Evolutionary conservation across 2,329 filamentous ascomycete genomes (phyloP).

Genomic region (Chaetomium strumarium): DNA sequence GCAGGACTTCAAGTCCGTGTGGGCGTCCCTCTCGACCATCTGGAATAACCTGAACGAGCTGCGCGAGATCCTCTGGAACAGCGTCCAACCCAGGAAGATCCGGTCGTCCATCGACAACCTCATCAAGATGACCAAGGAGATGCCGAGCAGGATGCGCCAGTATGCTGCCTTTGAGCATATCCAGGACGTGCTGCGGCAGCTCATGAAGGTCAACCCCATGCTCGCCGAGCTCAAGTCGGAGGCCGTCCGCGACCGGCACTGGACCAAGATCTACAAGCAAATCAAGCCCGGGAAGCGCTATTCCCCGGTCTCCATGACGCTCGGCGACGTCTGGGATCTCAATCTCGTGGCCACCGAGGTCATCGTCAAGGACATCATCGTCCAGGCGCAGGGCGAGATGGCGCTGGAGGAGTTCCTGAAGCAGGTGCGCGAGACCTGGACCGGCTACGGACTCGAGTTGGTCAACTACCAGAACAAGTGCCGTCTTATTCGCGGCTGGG

Average conservation of each 20-base stretch:
- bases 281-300: constrained; percentile 90
- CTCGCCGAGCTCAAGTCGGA: constrained; percentile 92
- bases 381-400: constrained; percentile 96
- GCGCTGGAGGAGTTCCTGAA: constrained; percentile 95
- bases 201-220: constrained; percentile 85
- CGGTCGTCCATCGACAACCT: constrained; percentile 82
- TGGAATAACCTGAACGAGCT: constrained; percentile 96
- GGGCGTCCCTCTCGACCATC: constrained; percentile 90
- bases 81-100: constrained; percentile 89
- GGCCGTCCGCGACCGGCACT: constrained; percentile 91
- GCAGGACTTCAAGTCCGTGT: constrained; percentile 97
- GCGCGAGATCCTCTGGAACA: constrained; percentile 88
- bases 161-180: constrained; percentile 99
- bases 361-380: constrained; percentile 86
- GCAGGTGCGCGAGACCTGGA: constrained; percentile 94
- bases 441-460: constrained; percentile 87
- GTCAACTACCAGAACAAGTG: constrained; percentile 98
- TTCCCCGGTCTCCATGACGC: constrained; percentile 85
- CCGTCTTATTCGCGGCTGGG: constrained; percentile 93
- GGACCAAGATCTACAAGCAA: constrained; percentile 96
- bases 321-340: constrained; percentile 98
- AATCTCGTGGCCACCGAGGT: constrained; percentile 82
- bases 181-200: constrained; percentile 79
- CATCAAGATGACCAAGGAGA: constrained; percentile 97
- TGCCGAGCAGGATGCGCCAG: constrained; percentile 98